Evolutionary conservation across 176 grass and related monocot genomes (phyloP).

Genomic region (Typha latifolia): DNA sequence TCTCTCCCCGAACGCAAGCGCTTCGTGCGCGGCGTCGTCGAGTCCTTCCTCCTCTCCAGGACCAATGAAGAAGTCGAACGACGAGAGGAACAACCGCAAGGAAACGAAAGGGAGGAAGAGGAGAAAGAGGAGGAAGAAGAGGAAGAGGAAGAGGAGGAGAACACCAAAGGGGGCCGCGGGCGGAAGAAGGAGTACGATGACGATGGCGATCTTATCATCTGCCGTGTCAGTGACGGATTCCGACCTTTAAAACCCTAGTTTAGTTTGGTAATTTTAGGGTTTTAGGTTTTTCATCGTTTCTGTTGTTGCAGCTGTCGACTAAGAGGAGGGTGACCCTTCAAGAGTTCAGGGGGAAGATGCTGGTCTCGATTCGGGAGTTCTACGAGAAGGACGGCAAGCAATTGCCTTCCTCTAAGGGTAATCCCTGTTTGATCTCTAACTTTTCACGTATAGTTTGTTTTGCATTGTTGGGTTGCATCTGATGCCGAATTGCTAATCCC

Average conservation of each 20-base stretch:
- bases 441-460: background rate
- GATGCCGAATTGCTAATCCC: no score
- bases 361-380: slow-evolving; percentile 79
- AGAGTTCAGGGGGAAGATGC: slow-evolving; percentile 59
- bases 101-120: slow-evolving; percentile 16
- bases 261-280: slow-evolving; percentile 6
- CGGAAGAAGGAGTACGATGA: slow-evolving; percentile 54
- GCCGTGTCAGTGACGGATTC: slow-evolving; percentile 41
- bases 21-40: slow-evolving; percentile 54
- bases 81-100: slow-evolving; percentile 7
- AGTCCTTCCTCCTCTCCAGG: slow-evolving; percentile 46
- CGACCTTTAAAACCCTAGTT: background rate
- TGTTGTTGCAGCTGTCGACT: slow-evolving; percentile 47
- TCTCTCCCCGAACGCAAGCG: slow-evolving; percentile 48
- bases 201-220: slow-evolving; percentile 69
- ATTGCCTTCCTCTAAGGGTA: slow-evolving; percentile 67
- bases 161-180: background rate
- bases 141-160: slow-evolving; percentile 18
- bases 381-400: slow-evolving; percentile 83
- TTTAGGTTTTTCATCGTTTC: slow-evolving; percentile 22
- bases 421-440: slow-evolving; percentile 1
- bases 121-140: slow-evolving; percentile 10
- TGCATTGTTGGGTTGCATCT: background rate
- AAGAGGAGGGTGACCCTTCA: slow-evolving; percentile 78
- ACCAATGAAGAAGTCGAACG: background rate